These are phyloP conservation scores for Chaetomium strumarium DNA, from an alignment of 2,329 filamentous ascomycete genomes.

Conservation along the genomic window DNA sequence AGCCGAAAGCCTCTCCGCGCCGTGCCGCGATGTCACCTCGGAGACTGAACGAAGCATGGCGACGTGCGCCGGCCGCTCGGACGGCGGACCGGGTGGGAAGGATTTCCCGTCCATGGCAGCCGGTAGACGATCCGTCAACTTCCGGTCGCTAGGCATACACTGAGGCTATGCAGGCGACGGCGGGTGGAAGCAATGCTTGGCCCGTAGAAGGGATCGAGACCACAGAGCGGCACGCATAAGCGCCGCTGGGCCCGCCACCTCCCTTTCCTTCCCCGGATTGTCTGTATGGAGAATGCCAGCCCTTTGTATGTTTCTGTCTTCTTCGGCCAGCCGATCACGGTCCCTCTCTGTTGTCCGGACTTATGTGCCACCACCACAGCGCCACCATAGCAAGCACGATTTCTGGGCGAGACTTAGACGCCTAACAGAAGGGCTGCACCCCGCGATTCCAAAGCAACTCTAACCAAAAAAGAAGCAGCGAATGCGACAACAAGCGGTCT, in stretches of 20 bases:
- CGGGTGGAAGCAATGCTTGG: background rate
- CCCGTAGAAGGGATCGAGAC: conserved; percentile 6
- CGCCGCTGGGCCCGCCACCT: background rate
- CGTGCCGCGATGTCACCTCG: conserved; percentile 23
- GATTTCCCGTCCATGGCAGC: conserved; percentile 27
- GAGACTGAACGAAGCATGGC: conserved; percentile 25
- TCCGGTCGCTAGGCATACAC: conserved; percentile 12
- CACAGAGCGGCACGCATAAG: conserved; percentile 6
- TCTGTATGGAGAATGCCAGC: background rate
- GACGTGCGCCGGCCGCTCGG: conserved; percentile 18
- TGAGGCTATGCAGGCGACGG: background rate
- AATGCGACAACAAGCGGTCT: background rate
- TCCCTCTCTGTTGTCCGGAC: conserved; percentile 15
- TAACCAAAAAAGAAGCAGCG: too few species aligned
- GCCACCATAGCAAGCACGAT: conserved; percentile 17
- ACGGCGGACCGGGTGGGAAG: conserved; percentile 17
- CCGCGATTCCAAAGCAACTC: too few species aligned
- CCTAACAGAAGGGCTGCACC: background rate
- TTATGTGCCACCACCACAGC: conserved; percentile 6
- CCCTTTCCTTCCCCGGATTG: background rate
- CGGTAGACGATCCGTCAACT: conserved; percentile 19
- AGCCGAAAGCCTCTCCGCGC: conserved; percentile 27
- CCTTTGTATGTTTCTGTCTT: background rate
- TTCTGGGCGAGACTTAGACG: background rate
- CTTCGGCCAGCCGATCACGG: background rate